Evolutionary conservation across 768 basidiomycete species (phyloP), one percentile per base, ranked within the genome.

Genomic region (Suillus hirtellus): DNA sequence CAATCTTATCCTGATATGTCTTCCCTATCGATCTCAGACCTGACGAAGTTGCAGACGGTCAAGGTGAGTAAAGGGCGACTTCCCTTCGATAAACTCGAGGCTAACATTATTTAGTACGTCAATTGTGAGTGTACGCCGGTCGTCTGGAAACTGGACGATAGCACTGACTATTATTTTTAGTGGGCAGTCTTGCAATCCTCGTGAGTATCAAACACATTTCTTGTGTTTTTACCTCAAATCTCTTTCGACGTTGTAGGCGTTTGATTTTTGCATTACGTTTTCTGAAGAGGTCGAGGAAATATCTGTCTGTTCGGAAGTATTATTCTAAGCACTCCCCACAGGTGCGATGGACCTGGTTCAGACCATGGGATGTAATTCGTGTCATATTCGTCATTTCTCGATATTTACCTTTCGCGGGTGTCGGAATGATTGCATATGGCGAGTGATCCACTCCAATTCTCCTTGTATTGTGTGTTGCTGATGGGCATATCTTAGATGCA

Each of bases 271-370:
- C 21, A 63, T 65, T 35, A 65, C 64, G 12, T 49, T 65, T 34
- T 15, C 59, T 1, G 55, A 60, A 24, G 64, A 65, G 47, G 64
- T 63, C 15, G 52, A 14, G 54, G 43, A 31, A 12, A 35, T 47
- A 34, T 27, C 19, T 46, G 3, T 50, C 15, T 24, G 15, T 19
- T 31, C 15, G 50, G 2, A 43, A 49, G 21, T 21, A 64, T 21
- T 10, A 14, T 19, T 60, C 35, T 38, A 14, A 34, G 10, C 15
- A 15, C 60, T 40, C 35, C 10, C 12, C 47, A 14, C 21, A 71
- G 70, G 68, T 34, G 31, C 59, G 46, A 21, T 71, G 64, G 64
- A 58, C 71, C 2, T 71, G 68, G 70, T 60, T 59, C 6, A 63
- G 56, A 15, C 40, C 15, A 27, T 71, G 70, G 68, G 62, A 67